Evolutionary conservation across 2,329 filamentous ascomycete genomes (phyloP).

Genomic region (Hypoxylon sp.): DNA sequence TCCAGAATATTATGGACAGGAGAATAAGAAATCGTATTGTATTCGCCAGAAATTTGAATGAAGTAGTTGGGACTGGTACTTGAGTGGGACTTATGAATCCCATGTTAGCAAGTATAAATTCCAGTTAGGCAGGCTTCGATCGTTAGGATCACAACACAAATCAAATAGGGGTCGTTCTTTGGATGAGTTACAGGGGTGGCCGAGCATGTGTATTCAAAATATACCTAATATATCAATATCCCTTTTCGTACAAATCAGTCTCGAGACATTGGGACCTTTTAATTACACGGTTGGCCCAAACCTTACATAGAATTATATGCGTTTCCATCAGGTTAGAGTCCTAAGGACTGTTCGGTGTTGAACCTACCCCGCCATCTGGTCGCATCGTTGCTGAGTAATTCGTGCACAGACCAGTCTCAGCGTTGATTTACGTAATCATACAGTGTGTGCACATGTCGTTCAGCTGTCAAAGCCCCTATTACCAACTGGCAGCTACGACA

Average conservation of each 20-base stretch:
- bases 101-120: conserved; percentile 4
- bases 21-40: conserved; percentile 14
- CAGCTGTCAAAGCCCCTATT: neutral
- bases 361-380: too few species aligned
- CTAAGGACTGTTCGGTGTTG: too few species aligned
- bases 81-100: neutral
- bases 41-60: neutral
- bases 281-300: too few species aligned
- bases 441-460: neutral
- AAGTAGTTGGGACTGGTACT: neutral
- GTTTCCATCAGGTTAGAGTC: too few species aligned
- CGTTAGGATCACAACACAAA: neutral
- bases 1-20: conserved; percentile 17
- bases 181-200: neutral
- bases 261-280: too few species aligned
- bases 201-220: neutral
- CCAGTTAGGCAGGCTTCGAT: neutral
- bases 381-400: neutral
- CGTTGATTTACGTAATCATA: neutral
- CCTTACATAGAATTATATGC: too few species aligned
- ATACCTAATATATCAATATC: neutral
- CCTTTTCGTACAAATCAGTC: neutral
- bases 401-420: neutral
- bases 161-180: neutral
- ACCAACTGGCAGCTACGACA: neutral